Conservation (phyloP, 768 basidiomycete genomes). For the Rhodocollybia butyracea region DNA sequence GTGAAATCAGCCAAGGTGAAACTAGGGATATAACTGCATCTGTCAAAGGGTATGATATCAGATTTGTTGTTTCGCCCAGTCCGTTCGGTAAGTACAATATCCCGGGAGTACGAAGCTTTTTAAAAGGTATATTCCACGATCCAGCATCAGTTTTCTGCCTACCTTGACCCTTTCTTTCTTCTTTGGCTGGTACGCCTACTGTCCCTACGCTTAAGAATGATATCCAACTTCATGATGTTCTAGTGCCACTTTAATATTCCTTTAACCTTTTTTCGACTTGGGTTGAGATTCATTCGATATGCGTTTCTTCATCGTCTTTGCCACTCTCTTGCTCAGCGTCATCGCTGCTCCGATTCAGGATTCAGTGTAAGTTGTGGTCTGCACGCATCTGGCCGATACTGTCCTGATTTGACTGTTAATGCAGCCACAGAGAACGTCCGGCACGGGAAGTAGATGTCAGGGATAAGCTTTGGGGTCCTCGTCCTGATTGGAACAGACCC, state of each 20-base stretch:
- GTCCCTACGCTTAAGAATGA: too few species aligned
- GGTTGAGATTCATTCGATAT: background rate
- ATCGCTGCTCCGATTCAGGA: background rate
- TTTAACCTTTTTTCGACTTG: background rate
- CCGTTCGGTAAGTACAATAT: too few species aligned
- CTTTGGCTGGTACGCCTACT: background rate
- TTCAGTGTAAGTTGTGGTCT: background rate
- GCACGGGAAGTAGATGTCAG: background rate
- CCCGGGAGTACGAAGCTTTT: too few species aligned
- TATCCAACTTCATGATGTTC: too few species aligned
- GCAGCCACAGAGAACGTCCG: background rate
- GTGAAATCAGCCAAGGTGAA: too few species aligned
- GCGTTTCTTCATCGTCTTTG: background rate
- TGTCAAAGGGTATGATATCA: too few species aligned
- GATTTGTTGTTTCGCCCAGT: too few species aligned
- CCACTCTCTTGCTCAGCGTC: background rate
- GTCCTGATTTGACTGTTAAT: background rate
- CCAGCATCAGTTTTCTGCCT: background rate
- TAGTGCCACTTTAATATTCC: background rate
- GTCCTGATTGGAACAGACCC: too few species aligned
- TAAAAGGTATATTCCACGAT: background rate
- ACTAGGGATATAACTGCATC: too few species aligned
- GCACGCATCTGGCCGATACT: background rate
- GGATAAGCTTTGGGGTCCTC: too few species aligned
- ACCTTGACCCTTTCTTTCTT: background rate